Evolutionary conservation across 306 rosid species (phyloP).

Genomic region (Rubus parviflorus): DNA sequence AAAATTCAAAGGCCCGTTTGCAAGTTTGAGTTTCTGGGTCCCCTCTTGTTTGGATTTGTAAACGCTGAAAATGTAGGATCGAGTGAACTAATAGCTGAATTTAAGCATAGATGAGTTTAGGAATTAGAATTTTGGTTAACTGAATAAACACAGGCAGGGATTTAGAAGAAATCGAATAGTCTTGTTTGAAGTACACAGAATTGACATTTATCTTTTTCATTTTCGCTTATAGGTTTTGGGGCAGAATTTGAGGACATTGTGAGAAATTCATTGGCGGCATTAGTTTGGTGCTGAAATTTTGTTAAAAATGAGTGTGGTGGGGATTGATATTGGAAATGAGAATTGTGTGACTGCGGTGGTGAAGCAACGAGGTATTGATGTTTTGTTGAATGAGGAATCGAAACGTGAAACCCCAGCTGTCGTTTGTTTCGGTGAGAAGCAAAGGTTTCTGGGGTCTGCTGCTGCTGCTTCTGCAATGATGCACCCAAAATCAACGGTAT

Average conservation of each 20-base stretch:
- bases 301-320: conserved; percentile 71
- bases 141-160: background rate
- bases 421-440: conserved; percentile 87
- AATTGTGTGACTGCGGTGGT: conserved; percentile 90
- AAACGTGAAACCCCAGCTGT: conserved; percentile 91
- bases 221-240: conserved; percentile 29
- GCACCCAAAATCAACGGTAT: conserved; percentile 77
- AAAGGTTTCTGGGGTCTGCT: conserved; percentile 94
- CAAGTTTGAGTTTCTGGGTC: conserved; percentile 19
- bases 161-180: background rate
- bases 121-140: background rate
- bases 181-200: background rate
- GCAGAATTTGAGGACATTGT: conserved; percentile 15
- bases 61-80: conserved; percentile 6
- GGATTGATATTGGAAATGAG: conserved; percentile 96
- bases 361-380: conserved; percentile 91
- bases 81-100: background rate
- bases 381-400: conserved; percentile 81
- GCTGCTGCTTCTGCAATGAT: conserved; percentile 86
- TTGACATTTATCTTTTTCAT: conserved; percentile 8
- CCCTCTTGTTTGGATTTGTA: too few species aligned
- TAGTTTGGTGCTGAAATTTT: conserved; percentile 23
- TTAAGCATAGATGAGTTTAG: background rate
- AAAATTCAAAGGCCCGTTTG: conserved; percentile 5
- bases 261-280: background rate